Base-by-base conservation (phyloP, 305 asterid species). In the Fraxinus baroniana region DNA sequence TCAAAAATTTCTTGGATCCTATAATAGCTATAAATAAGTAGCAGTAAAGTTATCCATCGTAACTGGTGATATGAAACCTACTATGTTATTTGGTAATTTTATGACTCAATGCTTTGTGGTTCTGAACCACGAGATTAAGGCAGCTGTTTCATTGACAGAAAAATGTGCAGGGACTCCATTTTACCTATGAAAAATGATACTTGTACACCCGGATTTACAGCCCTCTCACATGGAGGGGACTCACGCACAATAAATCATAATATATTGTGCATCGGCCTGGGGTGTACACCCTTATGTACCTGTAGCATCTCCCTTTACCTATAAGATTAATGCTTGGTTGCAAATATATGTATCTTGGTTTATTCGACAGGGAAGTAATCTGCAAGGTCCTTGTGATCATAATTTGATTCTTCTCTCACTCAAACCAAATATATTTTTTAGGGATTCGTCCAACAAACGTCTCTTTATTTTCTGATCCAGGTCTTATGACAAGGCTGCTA, bases 401-500 rank as follows among this genome's bases (percentile, higher is more conserved):
- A 90, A 87, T 74, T 10, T 75, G 20, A 39, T 46, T 26, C 28
- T 85, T 71, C 39, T 83, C 77, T 79, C 13, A 35, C 41, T 82
- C 73, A 26, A 84, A 77, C 68, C 72, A 75, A 57, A 79, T 78
- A 74, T 64, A 74, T 82, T 79, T 82, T 36, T 79, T 83, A 15
- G 46, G 44, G 18, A 62, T 85, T 83, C 79, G 70, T 86, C 84
- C 83, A 83, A 83, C 80, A 66, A 79, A 55, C 66, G 78, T 37
- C 78, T 1, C 78, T 86, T 88, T 41, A 9, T 77, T 84, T 84
- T 84, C 78, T 83, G 83, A 80, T 90, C 79, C 91, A 95, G 99
- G 95, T 95, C 95, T 78, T 93, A 90, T 87, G 97, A 95, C 77
- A 83, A 91, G 86, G 94, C 95, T 68, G 93, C 94, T 84, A 88